Percentiles rank a stretch among this genome's conserved stretches.
These are phyloP conservation scores for Suillus hirtellus DNA, from an alignment of 768 basidiomycete species.

Conservation along the genomic window DNA sequence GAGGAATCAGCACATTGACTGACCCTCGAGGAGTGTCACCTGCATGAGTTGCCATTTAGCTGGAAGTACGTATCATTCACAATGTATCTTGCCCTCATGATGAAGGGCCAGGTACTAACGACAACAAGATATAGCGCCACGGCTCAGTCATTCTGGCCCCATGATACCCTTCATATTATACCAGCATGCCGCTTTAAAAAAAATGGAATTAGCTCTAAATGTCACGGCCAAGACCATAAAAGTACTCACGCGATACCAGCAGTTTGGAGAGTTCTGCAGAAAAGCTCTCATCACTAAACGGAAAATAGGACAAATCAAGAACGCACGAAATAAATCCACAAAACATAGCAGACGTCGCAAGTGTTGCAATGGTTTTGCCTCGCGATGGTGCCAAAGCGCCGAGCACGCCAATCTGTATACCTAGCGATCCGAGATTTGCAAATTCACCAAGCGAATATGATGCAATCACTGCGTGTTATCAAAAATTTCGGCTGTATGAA, in stretches of 20 bases:
- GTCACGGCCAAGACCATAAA: background rate
- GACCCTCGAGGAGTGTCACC: no score
- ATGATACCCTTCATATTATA: constrained; percentile 34
- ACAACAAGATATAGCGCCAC: background rate
- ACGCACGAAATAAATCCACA: constrained; percentile 63
- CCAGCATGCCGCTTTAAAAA: constrained; percentile 45
- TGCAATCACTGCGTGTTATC: no score
- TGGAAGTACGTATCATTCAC: background rate
- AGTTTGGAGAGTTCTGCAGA: constrained; percentile 49
- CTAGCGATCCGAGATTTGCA: constrained; percentile 82
- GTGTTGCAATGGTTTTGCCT: constrained; percentile 66
- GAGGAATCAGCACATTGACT: no score
- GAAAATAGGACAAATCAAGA: background rate
- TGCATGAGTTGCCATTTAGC: no score
- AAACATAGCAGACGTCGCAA: constrained; percentile 68
- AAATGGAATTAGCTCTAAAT: constrained; percentile 22
- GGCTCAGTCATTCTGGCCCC: background rate
- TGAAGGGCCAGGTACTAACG: background rate
- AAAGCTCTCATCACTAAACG: background rate
- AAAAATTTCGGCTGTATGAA: no score
- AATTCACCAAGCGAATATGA: constrained; percentile 91
- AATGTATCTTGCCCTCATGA: background rate
- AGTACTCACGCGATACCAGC: constrained; percentile 56
- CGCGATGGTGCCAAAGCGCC: constrained; percentile 68
- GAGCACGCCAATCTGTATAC: constrained; percentile 83